These are phyloP conservation scores for Quercus parvula DNA, from an alignment of 306 rosid genomes.

Conservation along the genomic window DNA sequence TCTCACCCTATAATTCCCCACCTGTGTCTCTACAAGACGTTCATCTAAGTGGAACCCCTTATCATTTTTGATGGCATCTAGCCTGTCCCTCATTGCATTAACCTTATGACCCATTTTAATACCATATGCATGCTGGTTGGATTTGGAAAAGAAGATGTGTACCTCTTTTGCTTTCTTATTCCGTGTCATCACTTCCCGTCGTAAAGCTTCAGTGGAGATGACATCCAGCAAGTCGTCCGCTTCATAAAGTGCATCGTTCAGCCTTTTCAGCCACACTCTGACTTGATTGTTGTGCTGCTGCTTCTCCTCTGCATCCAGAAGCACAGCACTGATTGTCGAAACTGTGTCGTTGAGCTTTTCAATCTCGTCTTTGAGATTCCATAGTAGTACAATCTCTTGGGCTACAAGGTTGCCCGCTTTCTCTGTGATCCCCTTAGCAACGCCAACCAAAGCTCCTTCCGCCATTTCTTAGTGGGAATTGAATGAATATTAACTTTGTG, in stretches of 20 bases:
- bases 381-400: background rate
- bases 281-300: background rate
- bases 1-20: no score
- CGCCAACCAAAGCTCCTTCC: background rate
- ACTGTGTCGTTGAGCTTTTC: background rate
- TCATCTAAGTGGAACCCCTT: no score
- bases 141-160: background rate
- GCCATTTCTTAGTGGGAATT: background rate
- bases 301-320: no score
- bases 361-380: background rate
- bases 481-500: no score
- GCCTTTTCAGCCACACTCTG: background rate
- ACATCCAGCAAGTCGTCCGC: background rate
- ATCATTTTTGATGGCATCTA: no score
- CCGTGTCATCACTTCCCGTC: fast-evolving
- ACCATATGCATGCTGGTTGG: fast-evolving
- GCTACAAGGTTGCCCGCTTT: background rate
- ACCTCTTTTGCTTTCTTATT: background rate
- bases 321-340: background rate
- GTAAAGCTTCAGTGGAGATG: background rate
- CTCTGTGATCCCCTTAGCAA: background rate
- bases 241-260: background rate
- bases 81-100: fast-evolving
- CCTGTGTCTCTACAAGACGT: no score
- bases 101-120: background rate